Base-by-base conservation (phyloP, 192 early-diverging fungal genomes). In the Endogone sp. region DNA sequence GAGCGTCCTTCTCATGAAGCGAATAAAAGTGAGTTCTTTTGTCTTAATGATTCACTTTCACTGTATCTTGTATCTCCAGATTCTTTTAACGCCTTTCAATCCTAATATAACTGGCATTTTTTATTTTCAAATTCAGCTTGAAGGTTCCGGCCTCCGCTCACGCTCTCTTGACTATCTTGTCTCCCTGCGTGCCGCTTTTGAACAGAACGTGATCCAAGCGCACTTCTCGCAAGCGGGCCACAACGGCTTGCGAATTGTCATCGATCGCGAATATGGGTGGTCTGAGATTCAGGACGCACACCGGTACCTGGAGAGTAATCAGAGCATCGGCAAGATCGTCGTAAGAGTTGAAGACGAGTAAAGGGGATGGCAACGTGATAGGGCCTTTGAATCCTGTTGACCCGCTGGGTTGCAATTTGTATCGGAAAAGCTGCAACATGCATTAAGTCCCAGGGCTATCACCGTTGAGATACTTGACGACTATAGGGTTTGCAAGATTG, bases 101-200 rank as follows among this genome's bases (percentile, higher is more conserved):
- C 16, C 16, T 16, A 49, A 49, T 49, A 16, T 16, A 49, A 11
- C 37, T 49, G 9, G 16, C 37, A 49, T 49, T 16, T 49, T 31
- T 26, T 44, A 1, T 11, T 24, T 21, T 24, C 4, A 16, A 20
- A 32, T 31, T 27, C 77, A 72, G 79, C 84, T 94, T 49, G 75
- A 89, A 66, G 93, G 93, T 8, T 85, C 91, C 30, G 81, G 88
- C 9, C 81, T 94, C 29, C 82, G 93, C 27, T 84, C 82, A 3
- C 80, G 93, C 23, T 69, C 81, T 16, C 61, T 90, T 16, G 81
- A 79, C 9, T 94, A 92, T 78, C 89, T 91, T 78, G 68, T 64
- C 22, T 32, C 67, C 10, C 76, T 94, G 49, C 69, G 80, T 37
- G 63, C 80, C 21, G 73, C 57, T n/a, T 77, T 93, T 56, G 74